phyloP scores from a whole-genome alignment of 768 basidiomycete genomes.

The Pleurotus salmoneostramineus region DNA sequence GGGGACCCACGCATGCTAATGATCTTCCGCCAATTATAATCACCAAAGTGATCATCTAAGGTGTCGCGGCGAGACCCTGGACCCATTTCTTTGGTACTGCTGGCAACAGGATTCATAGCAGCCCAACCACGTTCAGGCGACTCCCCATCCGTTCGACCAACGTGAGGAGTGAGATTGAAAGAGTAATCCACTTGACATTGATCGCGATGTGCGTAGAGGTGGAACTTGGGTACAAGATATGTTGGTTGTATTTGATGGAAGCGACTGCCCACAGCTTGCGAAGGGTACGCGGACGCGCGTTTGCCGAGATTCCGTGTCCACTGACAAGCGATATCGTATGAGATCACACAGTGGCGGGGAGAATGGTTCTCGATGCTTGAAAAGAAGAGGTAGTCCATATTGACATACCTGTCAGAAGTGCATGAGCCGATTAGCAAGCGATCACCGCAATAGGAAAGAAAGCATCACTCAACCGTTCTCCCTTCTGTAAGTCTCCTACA shows the following conservation, averaged over 20 bases:
- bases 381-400: conserved; percentile 26
- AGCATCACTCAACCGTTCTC: conserved; percentile 25
- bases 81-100: conserved; percentile 25
- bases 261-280: background rate
- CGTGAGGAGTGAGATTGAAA: conserved; percentile 11
- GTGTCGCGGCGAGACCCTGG: conserved; percentile 15
- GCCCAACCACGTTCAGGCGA: conserved; percentile 16
- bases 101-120: conserved; percentile 17
- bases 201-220: conserved; percentile 7
- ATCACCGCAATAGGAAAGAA: background rate
- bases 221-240: conserved; percentile 1
- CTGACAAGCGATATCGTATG: conserved; percentile 18
- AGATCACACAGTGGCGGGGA: conserved; percentile 8
- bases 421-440: background rate
- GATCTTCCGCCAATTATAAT: conserved; percentile 16
- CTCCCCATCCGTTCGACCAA: conserved; percentile 28
- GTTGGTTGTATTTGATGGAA: background rate
- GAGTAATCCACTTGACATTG: conserved; percentile 10
- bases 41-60: conserved; percentile 22
- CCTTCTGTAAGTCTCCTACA: conserved; percentile 20
- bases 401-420: conserved; percentile 26
- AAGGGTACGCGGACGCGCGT: background rate
- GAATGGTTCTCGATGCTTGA: conserved; percentile 2
- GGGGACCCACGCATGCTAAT: background rate
- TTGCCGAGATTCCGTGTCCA: background rate